phyloP scores from a whole-genome alignment of 2,329 filamentous ascomycete genomes.

The Fusarium palustre region DNA sequence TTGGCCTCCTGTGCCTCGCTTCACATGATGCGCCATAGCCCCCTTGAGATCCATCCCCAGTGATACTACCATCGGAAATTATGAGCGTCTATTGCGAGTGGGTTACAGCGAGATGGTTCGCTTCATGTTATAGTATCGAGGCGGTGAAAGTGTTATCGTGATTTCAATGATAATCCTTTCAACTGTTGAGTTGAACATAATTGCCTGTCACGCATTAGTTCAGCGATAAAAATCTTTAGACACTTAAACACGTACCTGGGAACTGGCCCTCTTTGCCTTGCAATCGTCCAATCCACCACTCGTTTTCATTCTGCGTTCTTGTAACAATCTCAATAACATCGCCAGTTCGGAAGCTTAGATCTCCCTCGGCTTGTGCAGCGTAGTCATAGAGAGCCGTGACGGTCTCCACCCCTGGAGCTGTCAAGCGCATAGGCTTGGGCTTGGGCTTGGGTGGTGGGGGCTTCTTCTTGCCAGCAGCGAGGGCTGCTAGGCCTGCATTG shows the following conservation, averaged over 20 bases:
- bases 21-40: constrained; percentile 11
- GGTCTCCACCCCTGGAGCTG: constrained; percentile 74
- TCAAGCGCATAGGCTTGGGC: constrained; percentile 83
- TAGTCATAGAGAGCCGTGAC: constrained; percentile 96
- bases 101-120: constrained; percentile 20
- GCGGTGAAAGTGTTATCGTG: constrained; percentile 18
- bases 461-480: constrained; percentile 71
- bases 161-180: constrained; percentile 16
- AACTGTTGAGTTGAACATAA: constrained; percentile 58
- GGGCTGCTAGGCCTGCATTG: constrained; percentile 58
- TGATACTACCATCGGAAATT: constrained; percentile 16
- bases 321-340: constrained; percentile 90
- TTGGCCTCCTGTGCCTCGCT: constrained; percentile 11
- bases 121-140: constrained; percentile 28
- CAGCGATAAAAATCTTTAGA: not conserved
- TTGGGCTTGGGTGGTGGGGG: constrained; percentile 73
- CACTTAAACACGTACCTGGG: constrained; percentile 74
- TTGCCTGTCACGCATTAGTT: constrained; percentile 57
- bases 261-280: constrained; percentile 89
- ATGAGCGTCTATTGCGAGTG: constrained; percentile 30
- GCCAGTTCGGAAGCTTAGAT: constrained; percentile 88
- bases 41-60: constrained; percentile 1
- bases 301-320: constrained; percentile 89
- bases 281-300: constrained; percentile 94
- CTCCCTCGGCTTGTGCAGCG: constrained; percentile 92